Base-by-base conservation (phyloP, 1,284 basidiomycete species). In the Ganoderma multipileum region DNA sequence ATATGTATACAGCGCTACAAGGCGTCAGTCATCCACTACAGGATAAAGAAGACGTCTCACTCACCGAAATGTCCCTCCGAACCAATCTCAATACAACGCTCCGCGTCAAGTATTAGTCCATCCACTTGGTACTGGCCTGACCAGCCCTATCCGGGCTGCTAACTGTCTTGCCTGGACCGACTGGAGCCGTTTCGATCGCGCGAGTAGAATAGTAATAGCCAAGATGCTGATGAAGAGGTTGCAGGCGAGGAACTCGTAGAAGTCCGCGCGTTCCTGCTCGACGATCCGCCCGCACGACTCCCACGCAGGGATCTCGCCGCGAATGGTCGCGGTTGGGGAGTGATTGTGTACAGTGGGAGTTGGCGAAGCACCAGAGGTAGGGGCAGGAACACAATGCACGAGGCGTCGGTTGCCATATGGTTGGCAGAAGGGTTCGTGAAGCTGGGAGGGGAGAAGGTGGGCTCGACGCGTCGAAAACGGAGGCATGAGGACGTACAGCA, bases 371-470 rank as follows among this genome's bases (percentile, higher is more conserved):
- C 63, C 70, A 72, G 77, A 64, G 71, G 69, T 65, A 63, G 69
- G 63, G 28, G 30, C 41, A 68, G 88, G 88, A 23, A 87, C 78
- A 72, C 95, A 97, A 78, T 95, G 95, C 81, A 96, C 86, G 42
- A 95, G 85, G 23, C 93, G 88, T 42, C 95, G 88, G 80, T 96
- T 96, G 55, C 95, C 95, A 76, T 95, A 97, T 7, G 95, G 95
- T 76, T 94, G 89, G 80, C 95, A 97, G 80, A 93, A 97, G 1
- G 95, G 95, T 82, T 96, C 88, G 73, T 90, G 82, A 30, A 94
- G 84, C 95, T 96, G 73, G 14, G 50, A n/a, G 12, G 55, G 20
- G 36, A n/a, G 39, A 30, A 18, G 68, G 68, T 44, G 63, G 54
- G 41, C 58, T 39, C 39, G 38, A 61, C 5, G 50, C 65, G 38